Evolutionary conservation across 768 basidiomycete genomes (phyloP).

Genomic region (Pleurotus salmoneostramineus): DNA sequence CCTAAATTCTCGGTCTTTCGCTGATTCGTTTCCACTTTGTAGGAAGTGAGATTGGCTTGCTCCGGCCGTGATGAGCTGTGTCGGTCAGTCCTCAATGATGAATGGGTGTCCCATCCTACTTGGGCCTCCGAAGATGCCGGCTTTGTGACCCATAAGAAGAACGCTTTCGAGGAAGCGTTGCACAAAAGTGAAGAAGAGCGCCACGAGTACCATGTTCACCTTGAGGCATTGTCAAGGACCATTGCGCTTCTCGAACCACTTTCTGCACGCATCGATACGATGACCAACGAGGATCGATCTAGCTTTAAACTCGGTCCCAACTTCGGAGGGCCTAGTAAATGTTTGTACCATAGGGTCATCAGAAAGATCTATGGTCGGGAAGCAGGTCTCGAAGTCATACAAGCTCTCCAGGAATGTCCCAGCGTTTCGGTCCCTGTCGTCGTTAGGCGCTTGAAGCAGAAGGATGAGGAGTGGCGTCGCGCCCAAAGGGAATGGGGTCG

Average conservation of each 20-base stretch:
- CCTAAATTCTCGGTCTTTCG: background rate
- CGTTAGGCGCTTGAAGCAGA: constrained; percentile 81
- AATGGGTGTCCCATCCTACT: constrained; percentile 98
- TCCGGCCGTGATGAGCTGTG: constrained; percentile 93
- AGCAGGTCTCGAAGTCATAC: constrained; percentile 68
- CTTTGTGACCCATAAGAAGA: constrained; percentile 95
- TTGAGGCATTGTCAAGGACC: constrained; percentile 87
- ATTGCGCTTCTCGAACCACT: constrained; percentile 91
- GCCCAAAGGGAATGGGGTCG: constrained; percentile 94
- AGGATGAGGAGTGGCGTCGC: constrained; percentile 96
- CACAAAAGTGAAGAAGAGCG: constrained; percentile 98
- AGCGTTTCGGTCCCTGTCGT: constrained; percentile 90
- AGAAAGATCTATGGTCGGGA: constrained; percentile 93
- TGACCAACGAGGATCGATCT: constrained; percentile 83
- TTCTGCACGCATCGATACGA: constrained; percentile 76
- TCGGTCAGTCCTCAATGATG: constrained; percentile 93
- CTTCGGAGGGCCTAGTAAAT: constrained; percentile 84
- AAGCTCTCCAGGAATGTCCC: constrained; percentile 89
- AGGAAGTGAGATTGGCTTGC: constrained; percentile 90
- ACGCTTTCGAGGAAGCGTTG: constrained; percentile 90
- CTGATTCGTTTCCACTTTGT: constrained; percentile 10
- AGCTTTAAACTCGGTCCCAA: constrained; percentile 80
- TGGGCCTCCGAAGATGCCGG: constrained; percentile 97
- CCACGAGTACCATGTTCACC: constrained; percentile 94
- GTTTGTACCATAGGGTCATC: constrained; percentile 88